phyloP scores from a whole-genome alignment of 352 stramenopile genomes.

The Phytophthora idaei region DNA sequence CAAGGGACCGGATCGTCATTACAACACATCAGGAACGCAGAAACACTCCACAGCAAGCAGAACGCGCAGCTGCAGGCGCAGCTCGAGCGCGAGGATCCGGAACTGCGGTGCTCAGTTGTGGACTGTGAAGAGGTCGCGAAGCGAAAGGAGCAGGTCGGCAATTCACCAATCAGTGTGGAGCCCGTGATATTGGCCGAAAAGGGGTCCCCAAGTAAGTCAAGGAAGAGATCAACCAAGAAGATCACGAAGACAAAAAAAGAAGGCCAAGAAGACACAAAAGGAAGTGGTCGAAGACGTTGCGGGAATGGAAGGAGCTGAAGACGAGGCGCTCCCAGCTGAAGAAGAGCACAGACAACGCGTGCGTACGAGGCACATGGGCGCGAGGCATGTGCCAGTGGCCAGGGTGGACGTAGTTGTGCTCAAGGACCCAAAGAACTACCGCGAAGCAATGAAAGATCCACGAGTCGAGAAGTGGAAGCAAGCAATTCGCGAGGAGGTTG shows the following conservation, averaged over 20 bases:
- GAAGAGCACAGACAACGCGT: not conserved
- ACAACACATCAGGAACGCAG: not conserved
- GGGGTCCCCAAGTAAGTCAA: no score
- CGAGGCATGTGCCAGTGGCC: not conserved
- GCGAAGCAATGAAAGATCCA: not conserved
- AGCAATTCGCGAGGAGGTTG: no score
- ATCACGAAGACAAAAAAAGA: no score
- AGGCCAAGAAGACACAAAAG: not conserved
- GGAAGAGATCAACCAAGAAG: not conserved
- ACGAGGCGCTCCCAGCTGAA: no score
- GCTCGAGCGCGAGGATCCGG: not conserved
- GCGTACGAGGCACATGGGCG: not conserved
- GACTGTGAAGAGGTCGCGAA: not conserved
- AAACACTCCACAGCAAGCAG: not conserved
- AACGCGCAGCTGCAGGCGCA: not conserved
- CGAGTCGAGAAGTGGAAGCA: no score
- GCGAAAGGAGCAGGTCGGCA: not conserved
- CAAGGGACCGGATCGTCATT: not conserved
- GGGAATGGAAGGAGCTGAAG: no score
- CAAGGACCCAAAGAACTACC: slow-evolving; percentile 3
- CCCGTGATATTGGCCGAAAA: no score
- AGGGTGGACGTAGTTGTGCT: not conserved
- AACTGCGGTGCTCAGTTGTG: not conserved
- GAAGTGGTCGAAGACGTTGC: no score
- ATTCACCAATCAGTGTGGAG: not conserved